A percentile compares a stretch with the other conserved stretches of the same genome.
Conservation (phyloP, 805 yeast genomes). For the Cyberlindnera maclurae region DNA sequence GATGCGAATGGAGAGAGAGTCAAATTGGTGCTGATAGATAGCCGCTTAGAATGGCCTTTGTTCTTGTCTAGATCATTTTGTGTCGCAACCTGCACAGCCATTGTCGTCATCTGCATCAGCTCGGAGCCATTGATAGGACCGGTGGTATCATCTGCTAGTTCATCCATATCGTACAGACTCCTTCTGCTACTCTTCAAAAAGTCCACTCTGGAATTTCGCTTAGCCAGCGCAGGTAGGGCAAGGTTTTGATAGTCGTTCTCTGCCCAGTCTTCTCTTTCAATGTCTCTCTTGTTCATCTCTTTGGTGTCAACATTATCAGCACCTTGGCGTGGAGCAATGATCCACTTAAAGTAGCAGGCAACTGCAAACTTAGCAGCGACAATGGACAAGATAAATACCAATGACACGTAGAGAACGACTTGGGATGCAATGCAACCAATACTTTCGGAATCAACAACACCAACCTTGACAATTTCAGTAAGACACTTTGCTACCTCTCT, state of each 20-base stretch:
- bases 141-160: conserved; percentile 5
- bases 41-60: conserved; percentile 12
- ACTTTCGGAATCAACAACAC: conserved; percentile 80
- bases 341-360: conserved; percentile 89
- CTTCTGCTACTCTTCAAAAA: conserved; percentile 31
- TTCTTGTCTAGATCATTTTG: conserved; percentile 4
- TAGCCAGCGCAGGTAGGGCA: conserved; percentile 29
- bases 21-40: conserved; percentile 7
- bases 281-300: conserved; percentile 54
- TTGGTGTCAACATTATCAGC: conserved; percentile 55
- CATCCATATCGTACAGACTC: conserved; percentile 21
- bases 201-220: conserved; percentile 25
- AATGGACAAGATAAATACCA: conserved; percentile 77
- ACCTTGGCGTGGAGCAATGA: conserved; percentile 73
- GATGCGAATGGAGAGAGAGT: conserved; percentile 18
- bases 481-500: conserved; percentile 75
- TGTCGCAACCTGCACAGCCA: conserved; percentile 55
- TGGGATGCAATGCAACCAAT: conserved; percentile 92
- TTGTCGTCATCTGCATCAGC: conserved; percentile 38
- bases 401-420: conserved; percentile 72
- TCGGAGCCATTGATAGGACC: conserved; percentile 11
- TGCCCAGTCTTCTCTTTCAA: conserved; percentile 80
- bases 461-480: conserved; percentile 80
- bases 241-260: conserved; percentile 48
- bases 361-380: conserved; percentile 71